Conservation (phyloP, 108 stramenopile genomes). For the Cyclotella distinguenda region DNA sequence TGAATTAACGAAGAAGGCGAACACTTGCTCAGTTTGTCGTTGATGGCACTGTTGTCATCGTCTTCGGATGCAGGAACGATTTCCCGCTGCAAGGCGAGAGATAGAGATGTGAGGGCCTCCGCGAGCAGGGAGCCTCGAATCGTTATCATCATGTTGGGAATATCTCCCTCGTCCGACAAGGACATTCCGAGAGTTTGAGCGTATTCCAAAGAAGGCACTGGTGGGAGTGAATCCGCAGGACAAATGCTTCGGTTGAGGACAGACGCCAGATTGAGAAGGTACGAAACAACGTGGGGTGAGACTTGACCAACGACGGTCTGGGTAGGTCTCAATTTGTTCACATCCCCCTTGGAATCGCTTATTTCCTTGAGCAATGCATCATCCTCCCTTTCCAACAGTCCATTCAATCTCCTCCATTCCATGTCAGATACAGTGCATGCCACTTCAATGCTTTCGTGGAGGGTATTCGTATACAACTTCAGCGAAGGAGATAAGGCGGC, state of each 20-base stretch:
- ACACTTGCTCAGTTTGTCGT: constrained; percentile 30
- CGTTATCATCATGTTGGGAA: constrained; percentile 64
- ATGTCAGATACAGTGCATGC: constrained; percentile 55
- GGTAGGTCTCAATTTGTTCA: constrained; percentile 10
- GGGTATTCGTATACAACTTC: constrained; percentile 33
- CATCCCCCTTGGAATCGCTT: constrained; percentile 13
- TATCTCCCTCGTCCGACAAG: constrained; percentile 24
- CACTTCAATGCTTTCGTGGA: constrained; percentile 45
- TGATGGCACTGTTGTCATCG: constrained; percentile 3
- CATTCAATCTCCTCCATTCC: constrained; percentile 65
- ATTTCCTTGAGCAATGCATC: constrained; percentile 30
- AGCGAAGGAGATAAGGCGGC: constrained; percentile 47
- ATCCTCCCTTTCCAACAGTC: constrained; percentile 39
- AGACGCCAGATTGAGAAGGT: constrained; percentile 60
- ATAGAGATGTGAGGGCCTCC: constrained; percentile 47
- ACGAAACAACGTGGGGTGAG: constrained; percentile 70
- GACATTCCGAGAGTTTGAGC: constrained; percentile 65
- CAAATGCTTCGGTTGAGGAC: constrained; percentile 75
- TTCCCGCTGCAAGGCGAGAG: constrained; percentile 27
- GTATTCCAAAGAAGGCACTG: constrained; percentile 70
- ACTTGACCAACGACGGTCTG: constrained; percentile 55
- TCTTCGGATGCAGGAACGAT: constrained; percentile 16
- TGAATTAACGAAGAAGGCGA: constrained; percentile 67
- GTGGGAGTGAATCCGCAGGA: constrained; percentile 81
- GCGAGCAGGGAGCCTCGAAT: constrained; percentile 61